Evolutionary conservation across 2,329 filamentous ascomycete genomes (phyloP).

Genomic region (Penicillium sp.): DNA sequence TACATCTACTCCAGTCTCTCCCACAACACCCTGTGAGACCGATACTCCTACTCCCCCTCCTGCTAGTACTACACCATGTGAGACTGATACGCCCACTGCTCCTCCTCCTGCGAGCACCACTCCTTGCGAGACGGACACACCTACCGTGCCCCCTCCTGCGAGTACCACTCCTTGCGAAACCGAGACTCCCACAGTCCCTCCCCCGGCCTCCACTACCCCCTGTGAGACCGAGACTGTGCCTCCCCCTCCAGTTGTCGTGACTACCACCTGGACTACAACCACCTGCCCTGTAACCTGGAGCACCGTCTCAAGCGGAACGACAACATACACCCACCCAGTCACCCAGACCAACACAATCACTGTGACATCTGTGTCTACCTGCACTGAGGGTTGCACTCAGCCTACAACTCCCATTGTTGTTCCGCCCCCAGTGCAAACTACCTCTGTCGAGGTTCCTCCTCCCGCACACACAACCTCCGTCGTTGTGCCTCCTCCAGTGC

Average conservation of each 20-base stretch:
- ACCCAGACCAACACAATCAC: conserved; percentile 27
- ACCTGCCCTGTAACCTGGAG: conserved; percentile 33
- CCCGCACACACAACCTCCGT: conserved; percentile 2
- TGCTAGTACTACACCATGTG: conserved; percentile 8
- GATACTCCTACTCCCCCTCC: conserved; percentile 7
- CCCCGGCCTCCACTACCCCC: not conserved
- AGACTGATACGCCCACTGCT: conserved; percentile 7
- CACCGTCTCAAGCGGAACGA: conserved; percentile 22
- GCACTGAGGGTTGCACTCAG: conserved; percentile 17
- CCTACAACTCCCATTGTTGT: conserved; percentile 5
- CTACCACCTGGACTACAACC: conserved; percentile 28
- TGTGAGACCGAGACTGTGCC: conserved; percentile 7
- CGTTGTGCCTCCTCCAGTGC: not conserved
- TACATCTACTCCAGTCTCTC: not conserved
- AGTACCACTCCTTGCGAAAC: conserved; percentile 8
- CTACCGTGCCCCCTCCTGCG: conserved; percentile 7
- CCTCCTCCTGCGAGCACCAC: conserved; percentile 5
- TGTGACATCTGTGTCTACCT: conserved; percentile 25
- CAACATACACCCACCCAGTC: conserved; percentile 23
- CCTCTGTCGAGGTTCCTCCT: not conserved
- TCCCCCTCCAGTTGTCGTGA: conserved; percentile 19
- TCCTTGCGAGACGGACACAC: conserved; percentile 3
- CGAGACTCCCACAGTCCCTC: not conserved
- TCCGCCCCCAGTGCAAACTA: conserved; percentile 1
- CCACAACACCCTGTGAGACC: conserved; percentile 8